phyloP scores from a whole-genome alignment of 2,329 filamentous ascomycete species.

The Kalaharituber pfeilii region DNA sequence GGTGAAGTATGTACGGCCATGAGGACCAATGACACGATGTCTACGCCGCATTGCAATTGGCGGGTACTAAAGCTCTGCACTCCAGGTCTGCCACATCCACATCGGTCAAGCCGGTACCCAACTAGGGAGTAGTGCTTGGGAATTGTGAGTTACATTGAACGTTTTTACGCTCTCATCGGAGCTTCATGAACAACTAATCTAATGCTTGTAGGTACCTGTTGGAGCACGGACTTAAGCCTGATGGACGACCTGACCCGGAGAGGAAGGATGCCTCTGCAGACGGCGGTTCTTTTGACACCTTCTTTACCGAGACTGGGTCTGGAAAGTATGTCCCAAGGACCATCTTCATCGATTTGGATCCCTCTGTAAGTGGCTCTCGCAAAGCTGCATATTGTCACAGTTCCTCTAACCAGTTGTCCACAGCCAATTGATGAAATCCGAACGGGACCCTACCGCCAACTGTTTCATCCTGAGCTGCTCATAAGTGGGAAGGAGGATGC shows the following conservation, averaged over 20 bases:
- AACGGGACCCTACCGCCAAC: constrained; percentile 42
- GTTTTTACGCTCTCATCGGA: no score
- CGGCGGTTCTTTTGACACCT: constrained; percentile 44
- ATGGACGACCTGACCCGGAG: constrained; percentile 38
- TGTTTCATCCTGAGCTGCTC: constrained; percentile 49
- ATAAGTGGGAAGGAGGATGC: constrained; percentile 53
- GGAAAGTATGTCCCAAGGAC: constrained; percentile 52
- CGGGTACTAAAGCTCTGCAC: background rate
- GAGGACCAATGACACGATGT: background rate
- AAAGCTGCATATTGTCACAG: background rate
- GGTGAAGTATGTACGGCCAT: background rate
- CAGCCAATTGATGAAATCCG: constrained; percentile 50
- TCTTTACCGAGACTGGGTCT: constrained; percentile 46
- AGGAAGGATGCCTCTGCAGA: constrained; percentile 32
- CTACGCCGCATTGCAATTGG: background rate
- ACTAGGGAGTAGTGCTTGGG: constrained; percentile 52
- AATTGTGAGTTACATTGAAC: constrained; percentile 38
- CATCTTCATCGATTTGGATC: constrained; percentile 50
- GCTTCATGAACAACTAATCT: background rate
- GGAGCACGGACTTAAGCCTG: constrained; percentile 45
- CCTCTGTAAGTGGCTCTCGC: constrained; percentile 33
- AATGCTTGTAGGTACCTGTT: constrained; percentile 40
- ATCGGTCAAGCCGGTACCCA: constrained; percentile 52
- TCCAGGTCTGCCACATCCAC: constrained; percentile 46
- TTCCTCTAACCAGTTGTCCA: background rate